These are phyloP conservation scores for Euphorbia schlechtendalii DNA, from an alignment of 441 rosid genomes.

Conservation along the genomic window DNA sequence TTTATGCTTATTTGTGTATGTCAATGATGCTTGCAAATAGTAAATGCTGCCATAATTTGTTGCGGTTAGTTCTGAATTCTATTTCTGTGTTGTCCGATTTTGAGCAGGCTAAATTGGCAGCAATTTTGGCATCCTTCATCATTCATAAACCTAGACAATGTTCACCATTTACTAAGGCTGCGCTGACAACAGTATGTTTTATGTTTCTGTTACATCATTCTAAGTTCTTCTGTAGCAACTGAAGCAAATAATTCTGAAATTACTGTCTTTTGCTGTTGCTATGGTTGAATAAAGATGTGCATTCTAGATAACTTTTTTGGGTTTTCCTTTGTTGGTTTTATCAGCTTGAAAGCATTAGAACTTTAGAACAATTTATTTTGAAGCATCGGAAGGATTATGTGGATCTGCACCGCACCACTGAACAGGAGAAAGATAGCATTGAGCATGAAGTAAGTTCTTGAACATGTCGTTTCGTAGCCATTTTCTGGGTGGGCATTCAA, in stretches of 20 bases:
- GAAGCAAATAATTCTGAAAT: neutral
- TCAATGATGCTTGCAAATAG: conserved; percentile 1
- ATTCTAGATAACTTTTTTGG: neutral
- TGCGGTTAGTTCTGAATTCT: conserved; percentile 7
- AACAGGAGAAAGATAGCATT: conserved; percentile 89
- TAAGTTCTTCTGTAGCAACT: too few species aligned
- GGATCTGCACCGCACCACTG: conserved; percentile 78
- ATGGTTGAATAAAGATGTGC: neutral
- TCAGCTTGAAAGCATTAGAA: conserved; percentile 77
- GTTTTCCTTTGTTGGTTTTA: neutral
- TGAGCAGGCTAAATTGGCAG: conserved; percentile 68
- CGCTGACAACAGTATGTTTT: conserved; percentile 60
- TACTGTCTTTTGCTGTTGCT: neutral
- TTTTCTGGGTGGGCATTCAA: neutral
- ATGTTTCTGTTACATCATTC: conserved; percentile 6
- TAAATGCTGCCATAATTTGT: neutral
- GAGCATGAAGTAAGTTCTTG: conserved; percentile 74
- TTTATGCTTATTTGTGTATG: neutral
- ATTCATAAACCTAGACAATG: conserved; percentile 67
- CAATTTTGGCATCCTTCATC: conserved; percentile 84
- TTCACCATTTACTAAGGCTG: conserved; percentile 68
- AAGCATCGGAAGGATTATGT: conserved; percentile 90
- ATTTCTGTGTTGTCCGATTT: neutral
- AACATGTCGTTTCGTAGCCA: conserved; percentile 6
- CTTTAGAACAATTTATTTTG: conserved; percentile 73